Base-by-base conservation (phyloP, 768 basidiomycete genomes). In the Boletales sp. region DNA sequence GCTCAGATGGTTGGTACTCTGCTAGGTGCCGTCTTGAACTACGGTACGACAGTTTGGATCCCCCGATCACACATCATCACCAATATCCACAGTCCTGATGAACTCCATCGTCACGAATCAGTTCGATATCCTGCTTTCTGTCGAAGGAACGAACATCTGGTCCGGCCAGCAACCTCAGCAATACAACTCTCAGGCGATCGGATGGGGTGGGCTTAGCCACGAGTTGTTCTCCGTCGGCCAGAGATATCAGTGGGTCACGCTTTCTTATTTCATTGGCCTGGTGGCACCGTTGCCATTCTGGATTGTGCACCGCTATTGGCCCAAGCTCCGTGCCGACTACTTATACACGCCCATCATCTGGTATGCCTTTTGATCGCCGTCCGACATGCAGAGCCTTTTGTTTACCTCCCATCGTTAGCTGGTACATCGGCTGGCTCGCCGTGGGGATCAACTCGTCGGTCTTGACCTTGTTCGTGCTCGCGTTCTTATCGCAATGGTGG, bases 11-110 rank as follows among this genome's bases (percentile, higher is more conserved):
- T 37, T 17, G 36, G 36, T 10, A 37, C 36, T 37, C 12, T 85
- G 34, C 67, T 84, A 33, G 82, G 77, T 7, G 67, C 73, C 35
- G 57, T 76, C 44, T 58, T 77, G 44, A 77, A 75, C 57, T 78
- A 74, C 46, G 54, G 77, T 75, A 38, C 34, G 70, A 44, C 32
- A 37, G 9, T 37, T 37, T 17, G n/a, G 15, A 7, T 13, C 36
- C 36, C 5, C 18, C 17, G n/a, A 8, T 9, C 10, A 17, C 36
- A 37, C 8, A 37, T 13, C 17, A 15, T 11, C 18, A 17, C 36
- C 2, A 18, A 15, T 32, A 57, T 73, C 45, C 73, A 57, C 73
- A 67, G 75, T 81, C 39, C 57, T 84, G 48, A 82, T 37, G 36
- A 37, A 37, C 10, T 37, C 36, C n/a, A 37, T 37, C 36, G 17